These are phyloP conservation scores for Drechslera avenae DNA, from an alignment of 2,329 filamentous ascomycete species.

Conservation along the genomic window DNA sequence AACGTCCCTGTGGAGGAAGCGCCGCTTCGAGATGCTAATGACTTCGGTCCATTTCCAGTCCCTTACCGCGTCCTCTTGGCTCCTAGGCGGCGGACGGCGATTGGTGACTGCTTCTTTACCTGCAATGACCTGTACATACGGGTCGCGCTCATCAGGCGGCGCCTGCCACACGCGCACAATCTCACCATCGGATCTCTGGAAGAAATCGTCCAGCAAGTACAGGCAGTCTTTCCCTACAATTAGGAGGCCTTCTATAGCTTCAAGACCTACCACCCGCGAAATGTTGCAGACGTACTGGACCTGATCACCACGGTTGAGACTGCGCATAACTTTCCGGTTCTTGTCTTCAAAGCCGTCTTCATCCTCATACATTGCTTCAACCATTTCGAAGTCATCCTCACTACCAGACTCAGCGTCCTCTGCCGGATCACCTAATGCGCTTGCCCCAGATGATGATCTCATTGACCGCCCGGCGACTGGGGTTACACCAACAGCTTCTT, in stretches of 20 bases:
- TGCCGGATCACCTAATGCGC: conserved; percentile 38
- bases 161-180: conserved; percentile 97
- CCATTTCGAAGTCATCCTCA: conserved; percentile 94
- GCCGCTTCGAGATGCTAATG: conserved; percentile 92
- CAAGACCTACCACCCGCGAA: conserved; percentile 89
- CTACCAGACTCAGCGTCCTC: conserved; percentile 54
- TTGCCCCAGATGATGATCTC: conserved; percentile 28
- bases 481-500: conserved; percentile 38
- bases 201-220: conserved; percentile 96
- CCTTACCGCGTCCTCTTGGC: conserved; percentile 71
- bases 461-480: conserved; percentile 28
- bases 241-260: conserved; percentile 90
- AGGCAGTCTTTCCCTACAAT: conserved; percentile 90
- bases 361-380: conserved; percentile 88
- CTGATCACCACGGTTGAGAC: conserved; percentile 84
- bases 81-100: conserved; percentile 39
- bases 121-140: conserved; percentile 92
- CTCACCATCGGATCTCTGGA: conserved; percentile 91
- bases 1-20: conserved; percentile 94
- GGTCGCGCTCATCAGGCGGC: conserved; percentile 87
- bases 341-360: conserved; percentile 93
- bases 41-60: conserved; percentile 95
- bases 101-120: conserved; percentile 69
- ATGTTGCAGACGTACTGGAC: conserved; percentile 96
- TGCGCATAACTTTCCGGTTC: conserved; percentile 96